Percentiles rank a stretch among this genome's conserved stretches.
Conservation (phyloP, 495 filamentous ascomycete species). For the Coniosporium apollinis region DNA sequence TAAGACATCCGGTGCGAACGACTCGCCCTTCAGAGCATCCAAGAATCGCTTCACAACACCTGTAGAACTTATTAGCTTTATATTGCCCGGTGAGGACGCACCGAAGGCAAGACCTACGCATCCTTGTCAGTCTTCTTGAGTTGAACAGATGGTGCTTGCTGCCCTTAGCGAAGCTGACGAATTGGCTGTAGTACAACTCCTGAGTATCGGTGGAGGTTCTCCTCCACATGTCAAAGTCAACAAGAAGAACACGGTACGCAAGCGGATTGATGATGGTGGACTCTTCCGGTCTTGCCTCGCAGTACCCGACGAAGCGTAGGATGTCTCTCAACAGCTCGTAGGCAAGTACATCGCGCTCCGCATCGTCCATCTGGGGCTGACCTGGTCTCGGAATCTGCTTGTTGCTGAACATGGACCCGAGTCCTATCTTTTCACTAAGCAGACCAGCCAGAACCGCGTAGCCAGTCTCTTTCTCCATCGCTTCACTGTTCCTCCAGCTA, state of each 20-base stretch:
- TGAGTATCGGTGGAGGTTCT: constrained; percentile 56
- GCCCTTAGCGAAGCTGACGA: constrained; percentile 59
- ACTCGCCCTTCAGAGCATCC: constrained; percentile 73
- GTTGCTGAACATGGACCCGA: constrained; percentile 28
- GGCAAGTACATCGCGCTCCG: constrained; percentile 48
- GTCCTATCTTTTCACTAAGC: constrained; percentile 58
- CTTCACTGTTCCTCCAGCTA: constrained; percentile 95
- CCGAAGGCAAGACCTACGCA: constrained; percentile 50
- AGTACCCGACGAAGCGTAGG: constrained; percentile 75
- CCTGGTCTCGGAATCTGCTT: constrained; percentile 19
- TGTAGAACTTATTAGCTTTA: constrained; percentile 21
- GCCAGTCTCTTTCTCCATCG: constrained; percentile 90
- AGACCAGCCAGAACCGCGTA: constrained; percentile 74
- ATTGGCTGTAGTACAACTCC: constrained; percentile 82
- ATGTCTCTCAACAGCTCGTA: constrained; percentile 58
- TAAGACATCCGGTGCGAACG: constrained; percentile 51
- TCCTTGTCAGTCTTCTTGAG: constrained; percentile 61
- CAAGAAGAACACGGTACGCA: constrained; percentile 76
- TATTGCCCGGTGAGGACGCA: neutral
- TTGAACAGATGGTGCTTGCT: constrained; percentile 93
- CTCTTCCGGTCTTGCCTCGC: constrained; percentile 53
- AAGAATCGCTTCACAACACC: constrained; percentile 80
- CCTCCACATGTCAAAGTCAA: constrained; percentile 87
- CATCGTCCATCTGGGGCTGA: constrained; percentile 18
- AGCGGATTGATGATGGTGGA: constrained; percentile 92